phyloP scores from a whole-genome alignment of 2,329 filamentous ascomycete genomes.

The Verticillium tricorpus region DNA sequence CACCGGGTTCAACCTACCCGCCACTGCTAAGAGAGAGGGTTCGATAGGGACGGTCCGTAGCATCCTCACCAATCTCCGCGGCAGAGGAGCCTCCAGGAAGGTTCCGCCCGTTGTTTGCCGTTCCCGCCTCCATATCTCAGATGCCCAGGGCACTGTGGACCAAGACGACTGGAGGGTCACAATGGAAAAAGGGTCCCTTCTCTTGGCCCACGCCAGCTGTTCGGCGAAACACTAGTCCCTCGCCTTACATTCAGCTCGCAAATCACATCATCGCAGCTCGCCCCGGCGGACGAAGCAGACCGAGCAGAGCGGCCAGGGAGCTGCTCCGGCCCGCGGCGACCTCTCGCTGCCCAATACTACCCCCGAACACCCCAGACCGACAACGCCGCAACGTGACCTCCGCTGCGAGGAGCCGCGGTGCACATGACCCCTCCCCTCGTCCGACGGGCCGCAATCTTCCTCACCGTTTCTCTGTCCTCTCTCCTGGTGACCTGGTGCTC shows the following conservation, averaged over 20 bases:
- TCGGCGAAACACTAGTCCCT: conserved; percentile 7
- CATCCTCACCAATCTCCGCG: not conserved
- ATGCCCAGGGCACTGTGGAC: not conserved
- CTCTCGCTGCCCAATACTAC: conserved; percentile 9
- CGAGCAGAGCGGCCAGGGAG: not conserved
- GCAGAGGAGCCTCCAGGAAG: not conserved
- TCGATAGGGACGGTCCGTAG: conserved; percentile 6
- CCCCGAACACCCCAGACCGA: not conserved
- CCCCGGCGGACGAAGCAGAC: not conserved
- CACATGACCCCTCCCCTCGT: no score
- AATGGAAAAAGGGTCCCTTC: not conserved
- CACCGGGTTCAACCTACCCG: not conserved
- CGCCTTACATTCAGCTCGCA: conserved; percentile 13
- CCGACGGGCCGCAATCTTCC: no score
- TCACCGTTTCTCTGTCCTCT: not conserved
- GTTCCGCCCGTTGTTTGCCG: not conserved
- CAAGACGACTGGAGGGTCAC: no score
- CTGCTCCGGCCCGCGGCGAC: not conserved
- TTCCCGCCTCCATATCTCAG: not conserved
- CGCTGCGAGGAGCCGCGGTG: not conserved
- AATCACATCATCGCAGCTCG: conserved; percentile 5
- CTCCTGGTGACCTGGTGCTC: not conserved
- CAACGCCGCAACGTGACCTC: not conserved
- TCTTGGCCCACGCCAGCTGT: not conserved
- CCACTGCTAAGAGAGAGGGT: not conserved